These are phyloP conservation scores for Paecilomyces formosus DNA, from an alignment of 2,329 filamentous ascomycete species.

Conservation along the genomic window DNA sequence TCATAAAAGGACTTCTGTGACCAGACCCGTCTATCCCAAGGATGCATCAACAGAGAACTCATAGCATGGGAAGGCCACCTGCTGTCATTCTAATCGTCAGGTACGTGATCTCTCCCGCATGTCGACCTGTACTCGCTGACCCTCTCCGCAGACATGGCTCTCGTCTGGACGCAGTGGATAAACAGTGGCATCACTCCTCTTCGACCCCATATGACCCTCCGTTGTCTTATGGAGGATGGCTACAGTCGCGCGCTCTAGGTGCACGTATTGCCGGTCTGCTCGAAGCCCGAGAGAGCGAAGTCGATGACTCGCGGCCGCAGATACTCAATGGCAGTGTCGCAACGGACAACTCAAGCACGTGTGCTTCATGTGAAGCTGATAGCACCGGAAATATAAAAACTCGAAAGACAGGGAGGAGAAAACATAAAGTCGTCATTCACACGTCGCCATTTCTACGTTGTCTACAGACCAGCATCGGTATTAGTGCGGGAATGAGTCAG, in stretches of 20 bases:
- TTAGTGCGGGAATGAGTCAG: slow-evolving; percentile 71
- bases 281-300: slow-evolving; percentile 37
- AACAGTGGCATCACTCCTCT: slow-evolving; percentile 88
- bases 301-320: slow-evolving; percentile 21
- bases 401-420: slow-evolving; percentile 37
- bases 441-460: slow-evolving; percentile 91
- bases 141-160: slow-evolving; percentile 65
- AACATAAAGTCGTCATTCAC: slow-evolving; percentile 77
- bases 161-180: slow-evolving; percentile 88
- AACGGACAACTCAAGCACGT: slow-evolving; percentile 11
- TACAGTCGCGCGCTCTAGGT: slow-evolving; percentile 75
- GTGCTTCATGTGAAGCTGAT: slow-evolving; percentile 2
- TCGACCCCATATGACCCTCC: slow-evolving; percentile 93
- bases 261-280: slow-evolving; percentile 72
- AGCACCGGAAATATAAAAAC: neutral
- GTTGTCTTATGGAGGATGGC: slow-evolving; percentile 89
- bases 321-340: slow-evolving; percentile 1
- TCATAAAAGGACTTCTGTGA: neutral
- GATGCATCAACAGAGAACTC: neutral
- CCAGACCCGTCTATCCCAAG: neutral
- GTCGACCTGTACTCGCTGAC: neutral
- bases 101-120: slow-evolving; percentile 14
- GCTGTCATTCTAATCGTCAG: slow-evolving; percentile 36
- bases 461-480: slow-evolving; percentile 82
- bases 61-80: slow-evolving; percentile 30